Percentiles rank a stretch among this genome's conserved stretches.
These are phyloP conservation scores for Backusella tuberculispora DNA, from an alignment of 192 early-diverging fungal genomes.

Conservation along the genomic window DNA sequence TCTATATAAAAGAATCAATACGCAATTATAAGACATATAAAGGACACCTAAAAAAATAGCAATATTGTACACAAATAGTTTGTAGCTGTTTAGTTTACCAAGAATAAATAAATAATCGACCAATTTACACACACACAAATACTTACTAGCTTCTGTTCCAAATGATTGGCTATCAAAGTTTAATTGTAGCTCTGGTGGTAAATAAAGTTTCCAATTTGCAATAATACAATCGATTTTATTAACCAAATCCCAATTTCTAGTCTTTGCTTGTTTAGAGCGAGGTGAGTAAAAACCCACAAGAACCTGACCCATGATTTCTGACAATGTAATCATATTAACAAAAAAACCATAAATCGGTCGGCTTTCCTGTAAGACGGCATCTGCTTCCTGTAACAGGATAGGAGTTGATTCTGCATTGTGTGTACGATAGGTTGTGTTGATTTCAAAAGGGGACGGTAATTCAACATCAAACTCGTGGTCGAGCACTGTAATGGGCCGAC, in stretches of 20 bases:
- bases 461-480: constrained; percentile 47
- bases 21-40: constrained; percentile 30
- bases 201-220: constrained; percentile 31
- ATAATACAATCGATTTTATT: constrained; percentile 31
- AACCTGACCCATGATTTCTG: constrained; percentile 39
- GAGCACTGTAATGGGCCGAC: constrained; percentile 46
- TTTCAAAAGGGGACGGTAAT: constrained; percentile 34
- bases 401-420: neutral
- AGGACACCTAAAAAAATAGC: constrained; percentile 2
- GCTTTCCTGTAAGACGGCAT: neutral
- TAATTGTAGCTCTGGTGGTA: constrained; percentile 13
- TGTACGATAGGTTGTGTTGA: neutral
- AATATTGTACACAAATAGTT: neutral
- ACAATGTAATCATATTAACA: constrained; percentile 26
- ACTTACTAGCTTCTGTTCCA: neutral
- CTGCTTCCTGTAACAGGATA: constrained; percentile 7
- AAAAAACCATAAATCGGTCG: constrained; percentile 26
- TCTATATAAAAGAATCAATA: constrained; percentile 36
- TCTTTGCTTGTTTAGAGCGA: constrained; percentile 3
- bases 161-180: neutral
- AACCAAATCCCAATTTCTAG: constrained; percentile 20
- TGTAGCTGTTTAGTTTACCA: neutral
- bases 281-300: constrained; percentile 37
- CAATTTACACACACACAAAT: neutral
- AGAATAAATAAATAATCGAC: too few relatives aligned